Evolutionary conservation across 1,284 basidiomycete genomes (phyloP).

Genomic region (Cryptococcus floricola): DNA sequence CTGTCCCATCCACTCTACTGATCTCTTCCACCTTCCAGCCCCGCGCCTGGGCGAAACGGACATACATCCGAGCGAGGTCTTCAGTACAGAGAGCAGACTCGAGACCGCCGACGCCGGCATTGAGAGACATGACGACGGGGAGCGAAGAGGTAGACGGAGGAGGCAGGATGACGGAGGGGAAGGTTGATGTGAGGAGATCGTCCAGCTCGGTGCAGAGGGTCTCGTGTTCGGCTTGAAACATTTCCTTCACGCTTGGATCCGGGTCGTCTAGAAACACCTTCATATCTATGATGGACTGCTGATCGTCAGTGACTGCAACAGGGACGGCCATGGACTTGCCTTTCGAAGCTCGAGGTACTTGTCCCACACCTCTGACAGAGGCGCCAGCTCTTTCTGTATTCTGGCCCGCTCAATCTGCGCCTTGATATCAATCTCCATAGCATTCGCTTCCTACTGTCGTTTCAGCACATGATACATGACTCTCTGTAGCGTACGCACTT

Average conservation of each 20-base stretch:
- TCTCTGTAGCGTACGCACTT: constrained; percentile 12
- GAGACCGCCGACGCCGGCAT: constrained; percentile 87
- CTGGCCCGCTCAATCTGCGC: constrained; percentile 53
- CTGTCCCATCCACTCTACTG: constrained; percentile 49
- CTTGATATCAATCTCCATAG: constrained; percentile 16
- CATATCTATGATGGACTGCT: constrained; percentile 63
- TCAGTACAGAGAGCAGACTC: constrained; percentile 80
- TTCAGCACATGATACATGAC: not conserved
- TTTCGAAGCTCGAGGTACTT: constrained; percentile 52
- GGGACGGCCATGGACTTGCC: constrained; percentile 42
- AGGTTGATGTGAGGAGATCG: constrained; percentile 54
- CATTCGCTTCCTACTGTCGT: constrained; percentile 11
- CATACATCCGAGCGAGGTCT: constrained; percentile 81
- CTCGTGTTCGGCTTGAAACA: constrained; percentile 69
- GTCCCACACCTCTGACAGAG: constrained; percentile 49
- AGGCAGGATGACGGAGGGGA: constrained; percentile 70
- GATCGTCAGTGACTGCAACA: not conserved
- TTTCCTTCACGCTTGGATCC: constrained; percentile 68
- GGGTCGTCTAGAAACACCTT: constrained; percentile 64
- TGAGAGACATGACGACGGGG: constrained; percentile 82
- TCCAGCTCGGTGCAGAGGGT: constrained; percentile 56
- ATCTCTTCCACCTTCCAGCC: constrained; percentile 49
- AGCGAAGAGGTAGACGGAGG: constrained; percentile 61
- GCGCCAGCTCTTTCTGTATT: constrained; percentile 49
- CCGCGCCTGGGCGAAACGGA: constrained; percentile 58